These are phyloP conservation scores for Phialophora macrospora DNA, from an alignment of 2,329 filamentous ascomycete species.

Conservation along the genomic window DNA sequence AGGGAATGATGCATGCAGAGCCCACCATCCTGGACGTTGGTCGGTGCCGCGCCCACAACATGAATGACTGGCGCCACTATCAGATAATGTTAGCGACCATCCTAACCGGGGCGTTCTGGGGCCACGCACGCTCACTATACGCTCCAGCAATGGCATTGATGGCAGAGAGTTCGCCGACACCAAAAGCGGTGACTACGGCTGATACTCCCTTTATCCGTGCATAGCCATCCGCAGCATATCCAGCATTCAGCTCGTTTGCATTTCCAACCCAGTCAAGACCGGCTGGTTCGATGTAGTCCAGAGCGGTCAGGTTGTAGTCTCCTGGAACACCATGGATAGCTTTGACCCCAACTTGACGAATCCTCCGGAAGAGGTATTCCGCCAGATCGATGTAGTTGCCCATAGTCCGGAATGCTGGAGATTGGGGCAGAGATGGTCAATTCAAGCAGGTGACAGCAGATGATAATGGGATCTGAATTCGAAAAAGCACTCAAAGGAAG, in stretches of 20 bases:
- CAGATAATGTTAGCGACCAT: neutral
- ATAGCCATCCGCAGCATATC: conserved; percentile 81
- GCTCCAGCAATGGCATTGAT: conserved; percentile 48
- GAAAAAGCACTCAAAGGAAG: neutral
- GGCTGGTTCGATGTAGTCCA: conserved; percentile 62
- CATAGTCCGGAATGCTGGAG: conserved; percentile 10
- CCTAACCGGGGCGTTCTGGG: conserved; percentile 41
- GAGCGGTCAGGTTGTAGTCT: conserved; percentile 51
- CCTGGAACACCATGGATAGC: conserved; percentile 60
- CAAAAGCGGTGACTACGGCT: conserved; percentile 61
- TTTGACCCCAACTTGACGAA: conserved; percentile 56
- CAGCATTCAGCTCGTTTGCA: conserved; percentile 66
- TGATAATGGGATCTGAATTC: neutral
- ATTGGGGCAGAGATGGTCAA: neutral
- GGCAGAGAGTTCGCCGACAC: conserved; percentile 58
- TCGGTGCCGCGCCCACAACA: conserved; percentile 57
- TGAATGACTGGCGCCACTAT: conserved; percentile 60
- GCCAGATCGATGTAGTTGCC: conserved; percentile 49
- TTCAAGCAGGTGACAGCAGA: neutral
- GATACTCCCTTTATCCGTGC: conserved; percentile 59
- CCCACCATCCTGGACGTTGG: conserved; percentile 31
- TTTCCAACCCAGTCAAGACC: conserved; percentile 65
- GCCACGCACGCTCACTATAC: conserved; percentile 46
- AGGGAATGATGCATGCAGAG: conserved; percentile 44
- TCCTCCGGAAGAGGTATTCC: conserved; percentile 57